Evolutionary conservation across 108 stramenopile genomes (phyloP).

Genomic region (Skeletonema tropicum): DNA sequence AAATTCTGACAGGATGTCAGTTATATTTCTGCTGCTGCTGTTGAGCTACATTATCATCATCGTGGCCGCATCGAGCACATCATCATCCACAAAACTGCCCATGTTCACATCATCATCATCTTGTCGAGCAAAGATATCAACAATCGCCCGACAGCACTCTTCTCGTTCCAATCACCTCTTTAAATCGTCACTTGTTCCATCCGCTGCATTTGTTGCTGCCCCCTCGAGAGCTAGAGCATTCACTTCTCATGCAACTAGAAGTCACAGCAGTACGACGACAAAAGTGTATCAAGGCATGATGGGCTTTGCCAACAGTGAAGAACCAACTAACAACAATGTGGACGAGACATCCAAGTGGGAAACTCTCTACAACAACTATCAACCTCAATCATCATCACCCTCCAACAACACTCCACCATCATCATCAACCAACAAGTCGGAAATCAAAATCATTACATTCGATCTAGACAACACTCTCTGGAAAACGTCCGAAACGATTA

Average conservation of each 20-base stretch:
- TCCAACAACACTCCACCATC: neutral
- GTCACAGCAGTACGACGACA: neutral
- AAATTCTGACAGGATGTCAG: too few relatives aligned
- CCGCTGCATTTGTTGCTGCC: too few relatives aligned
- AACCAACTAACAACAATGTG: neutral
- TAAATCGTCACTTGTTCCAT: neutral
- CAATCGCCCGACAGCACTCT: too few relatives aligned
- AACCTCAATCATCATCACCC: neutral
- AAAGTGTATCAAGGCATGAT: neutral
- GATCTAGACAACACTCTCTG: slow-evolving; percentile 89
- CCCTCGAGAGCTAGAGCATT: neutral
- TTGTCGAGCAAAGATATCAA: too few relatives aligned
- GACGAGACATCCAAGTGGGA: slow-evolving; percentile 3
- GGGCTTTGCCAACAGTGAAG: slow-evolving; percentile 1
- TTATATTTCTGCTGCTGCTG: too few relatives aligned
- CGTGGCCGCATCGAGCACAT: too few relatives aligned
- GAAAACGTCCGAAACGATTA: slow-evolving; percentile 74
- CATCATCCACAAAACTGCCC: too few relatives aligned
- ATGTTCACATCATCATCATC: too few relatives aligned
- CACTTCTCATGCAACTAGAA: neutral
- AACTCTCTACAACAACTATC: neutral
- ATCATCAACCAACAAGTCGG: slow-evolving; percentile 8
- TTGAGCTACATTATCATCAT: too few relatives aligned
- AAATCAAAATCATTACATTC: slow-evolving; percentile 75
- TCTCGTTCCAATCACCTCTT: neutral